Conservation (phyloP, 257 asterid genomes). For the Echium plantagineum region DNA sequence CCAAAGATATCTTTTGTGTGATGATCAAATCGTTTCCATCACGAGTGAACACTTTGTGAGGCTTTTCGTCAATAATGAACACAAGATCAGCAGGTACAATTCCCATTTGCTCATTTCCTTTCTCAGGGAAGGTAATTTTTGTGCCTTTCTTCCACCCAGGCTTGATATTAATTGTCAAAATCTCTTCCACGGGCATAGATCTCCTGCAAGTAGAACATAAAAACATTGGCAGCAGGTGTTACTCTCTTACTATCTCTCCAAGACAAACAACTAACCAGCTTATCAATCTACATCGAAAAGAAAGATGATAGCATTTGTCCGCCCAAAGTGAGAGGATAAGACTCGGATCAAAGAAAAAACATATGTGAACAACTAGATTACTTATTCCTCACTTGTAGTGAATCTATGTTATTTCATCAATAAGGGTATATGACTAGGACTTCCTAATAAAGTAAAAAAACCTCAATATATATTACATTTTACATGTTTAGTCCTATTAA, state of each 20-base stretch:
- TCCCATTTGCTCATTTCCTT: conserved; percentile 12
- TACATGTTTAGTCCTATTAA: too few relatives aligned
- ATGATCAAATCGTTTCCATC: conserved; percentile 14
- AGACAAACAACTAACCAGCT: neutral
- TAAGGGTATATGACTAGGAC: neutral
- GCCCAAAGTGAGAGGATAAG: neutral
- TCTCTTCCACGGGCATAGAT: conserved; percentile 12
- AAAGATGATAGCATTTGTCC: too few relatives aligned
- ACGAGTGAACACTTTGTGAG: conserved; percentile 9
- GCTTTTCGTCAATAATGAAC: conserved; percentile 16
- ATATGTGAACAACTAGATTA: neutral
- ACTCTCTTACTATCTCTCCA: conserved; percentile 8
- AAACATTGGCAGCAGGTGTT: neutral
- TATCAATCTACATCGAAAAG: neutral
- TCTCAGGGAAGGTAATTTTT: conserved; percentile 17
- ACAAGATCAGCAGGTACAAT: conserved; percentile 11
- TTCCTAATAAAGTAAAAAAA: too few relatives aligned
- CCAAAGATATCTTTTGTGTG: conserved; percentile 9
- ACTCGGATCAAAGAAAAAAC: neutral
- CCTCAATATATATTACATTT: too few relatives aligned
- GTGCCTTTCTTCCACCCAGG: conserved; percentile 20
- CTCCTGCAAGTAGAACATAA: conserved; percentile 9
- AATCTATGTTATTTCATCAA: neutral
- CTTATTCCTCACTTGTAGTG: neutral
- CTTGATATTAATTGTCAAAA: conserved; percentile 13